A percentile compares a stretch with the other conserved stretches of the same genome.
Conservation (phyloP, 495 filamentous ascomycete genomes). For the Aspergillus saccharolyticus region DNA sequence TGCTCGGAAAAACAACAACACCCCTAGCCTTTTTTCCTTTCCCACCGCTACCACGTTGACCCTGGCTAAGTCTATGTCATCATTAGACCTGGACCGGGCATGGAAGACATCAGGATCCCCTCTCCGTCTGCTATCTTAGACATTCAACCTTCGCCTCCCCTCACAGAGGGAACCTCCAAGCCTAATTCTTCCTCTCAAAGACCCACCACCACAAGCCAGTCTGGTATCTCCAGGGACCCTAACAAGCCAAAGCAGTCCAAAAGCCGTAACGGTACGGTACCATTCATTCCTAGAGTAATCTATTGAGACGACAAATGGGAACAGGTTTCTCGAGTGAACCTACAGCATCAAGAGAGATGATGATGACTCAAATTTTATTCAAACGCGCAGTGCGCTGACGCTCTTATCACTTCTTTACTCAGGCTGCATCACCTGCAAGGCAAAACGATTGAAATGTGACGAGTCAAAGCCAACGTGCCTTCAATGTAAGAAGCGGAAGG, state of each 20-base stretch:
- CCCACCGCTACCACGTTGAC: background rate
- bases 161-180: slow-evolving; percentile 26
- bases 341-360: slow-evolving; percentile 1
- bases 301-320: background rate
- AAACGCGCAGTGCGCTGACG: slow-evolving; percentile 32
- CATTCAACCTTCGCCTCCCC: slow-evolving; percentile 32
- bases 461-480: slow-evolving; percentile 71
- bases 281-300: slow-evolving; percentile 12
- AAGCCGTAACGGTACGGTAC: slow-evolving; percentile 70
- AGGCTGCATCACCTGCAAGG: slow-evolving; percentile 81
- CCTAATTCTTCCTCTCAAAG: slow-evolving; percentile 29
- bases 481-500: slow-evolving; percentile 66
- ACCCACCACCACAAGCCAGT: slow-evolving; percentile 25
- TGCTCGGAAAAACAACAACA: background rate
- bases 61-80: slow-evolving; percentile 6
- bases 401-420: slow-evolving; percentile 20
- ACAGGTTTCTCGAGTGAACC: background rate
- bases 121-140: slow-evolving; percentile 58
- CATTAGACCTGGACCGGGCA: slow-evolving; percentile 24
- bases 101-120: slow-evolving; percentile 61
- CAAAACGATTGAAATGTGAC: slow-evolving; percentile 77
- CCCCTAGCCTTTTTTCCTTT: background rate
- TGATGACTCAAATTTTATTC: slow-evolving; percentile 4
- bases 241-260: slow-evolving; percentile 74
- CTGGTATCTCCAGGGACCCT: slow-evolving; percentile 17